Evolutionary conservation across 805 yeast species (phyloP).

Genomic region (Cephaloascus fragrans): DNA sequence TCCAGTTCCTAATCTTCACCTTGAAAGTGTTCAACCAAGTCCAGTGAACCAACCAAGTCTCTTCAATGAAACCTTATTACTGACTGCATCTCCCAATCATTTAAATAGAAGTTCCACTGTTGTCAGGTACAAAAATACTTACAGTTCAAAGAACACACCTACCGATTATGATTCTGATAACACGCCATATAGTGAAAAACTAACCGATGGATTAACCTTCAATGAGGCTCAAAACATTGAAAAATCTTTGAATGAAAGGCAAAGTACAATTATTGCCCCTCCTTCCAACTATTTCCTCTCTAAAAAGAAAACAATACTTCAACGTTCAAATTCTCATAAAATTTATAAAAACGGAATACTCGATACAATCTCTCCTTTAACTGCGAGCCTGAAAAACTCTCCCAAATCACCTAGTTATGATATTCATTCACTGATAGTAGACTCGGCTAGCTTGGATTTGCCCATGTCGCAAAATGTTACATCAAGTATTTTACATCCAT

Average conservation of each 20-base stretch:
- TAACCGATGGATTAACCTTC: background rate
- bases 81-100: slow-evolving; percentile 6
- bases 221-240: background rate
- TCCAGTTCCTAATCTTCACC: background rate
- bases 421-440: too few species aligned
- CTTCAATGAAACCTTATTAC: slow-evolving; percentile 10
- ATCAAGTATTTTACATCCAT: background rate
- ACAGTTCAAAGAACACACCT: background rate
- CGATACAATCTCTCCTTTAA: background rate
- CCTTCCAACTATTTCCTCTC: background rate
- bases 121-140: slow-evolving; percentile 2
- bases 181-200: background rate
- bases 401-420: background rate
- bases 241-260: background rate
- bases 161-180: background rate
- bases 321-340: background rate
- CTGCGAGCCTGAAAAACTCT: too few species aligned
- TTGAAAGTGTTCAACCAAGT: too few species aligned
- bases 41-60: slow-evolving; percentile 3
- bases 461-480: background rate
- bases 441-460: background rate
- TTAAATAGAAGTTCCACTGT: slow-evolving; percentile 1
- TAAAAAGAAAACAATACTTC: background rate
- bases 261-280: background rate
- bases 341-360: background rate